Conservation (phyloP, 2,329 filamentous ascomycete species). For the Colletotrichum orchidophilum region DNA sequence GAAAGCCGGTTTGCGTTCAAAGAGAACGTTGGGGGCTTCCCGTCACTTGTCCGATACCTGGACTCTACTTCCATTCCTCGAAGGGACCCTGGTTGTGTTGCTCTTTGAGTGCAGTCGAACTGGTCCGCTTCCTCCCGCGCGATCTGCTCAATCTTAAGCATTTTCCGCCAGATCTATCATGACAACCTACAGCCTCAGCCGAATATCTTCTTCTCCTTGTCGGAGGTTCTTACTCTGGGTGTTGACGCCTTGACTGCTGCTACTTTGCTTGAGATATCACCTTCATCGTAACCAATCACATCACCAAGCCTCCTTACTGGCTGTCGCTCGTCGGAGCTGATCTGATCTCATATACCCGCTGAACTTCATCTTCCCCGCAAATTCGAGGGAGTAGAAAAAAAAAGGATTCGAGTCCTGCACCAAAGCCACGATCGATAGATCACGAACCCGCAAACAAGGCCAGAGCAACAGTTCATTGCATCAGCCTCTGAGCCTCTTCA, state of each 20-base stretch:
- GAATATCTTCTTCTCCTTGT: conserved; percentile 50
- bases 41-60: neutral
- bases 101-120: conserved; percentile 12
- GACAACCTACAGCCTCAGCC: conserved; percentile 46
- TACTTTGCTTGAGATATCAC: neutral
- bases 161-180: conserved; percentile 44
- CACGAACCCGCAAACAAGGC: neutral
- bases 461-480: neutral
- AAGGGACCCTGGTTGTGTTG: neutral
- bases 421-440: conserved; percentile 25
- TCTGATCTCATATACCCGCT: conserved; percentile 27
- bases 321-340: conserved; percentile 22
- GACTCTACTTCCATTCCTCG: conserved; percentile 21
- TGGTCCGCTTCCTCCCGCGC: neutral
- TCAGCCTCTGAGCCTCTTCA: neutral
- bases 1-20: conserved; percentile 12
- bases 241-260: conserved; percentile 48
- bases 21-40: neutral
- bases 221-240: conserved; percentile 52
- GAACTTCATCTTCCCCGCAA: conserved; percentile 24
- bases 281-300: conserved; percentile 1
- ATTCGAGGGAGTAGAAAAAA: conserved; percentile 9
- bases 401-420: conserved; percentile 9
- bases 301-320: conserved; percentile 19
- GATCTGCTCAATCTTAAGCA: conserved; percentile 2